These are phyloP conservation scores for Neopestalotiopsis sp. DNA, from an alignment of 2,329 filamentous ascomycete species.

Conservation along the genomic window DNA sequence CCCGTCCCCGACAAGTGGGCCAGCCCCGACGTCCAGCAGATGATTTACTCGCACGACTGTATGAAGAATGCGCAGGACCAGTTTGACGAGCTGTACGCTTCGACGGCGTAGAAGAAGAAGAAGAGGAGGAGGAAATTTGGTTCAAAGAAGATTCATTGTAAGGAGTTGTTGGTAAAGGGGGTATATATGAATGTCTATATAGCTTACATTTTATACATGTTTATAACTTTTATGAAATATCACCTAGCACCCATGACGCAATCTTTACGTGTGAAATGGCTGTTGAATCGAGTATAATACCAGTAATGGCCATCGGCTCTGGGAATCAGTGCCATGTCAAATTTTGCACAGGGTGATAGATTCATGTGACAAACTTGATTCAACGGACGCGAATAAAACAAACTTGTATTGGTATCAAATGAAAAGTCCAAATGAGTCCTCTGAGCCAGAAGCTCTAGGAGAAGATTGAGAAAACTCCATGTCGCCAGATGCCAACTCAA, in stretches of 20 bases:
- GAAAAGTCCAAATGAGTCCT: neutral
- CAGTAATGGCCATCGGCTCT: too few relatives aligned
- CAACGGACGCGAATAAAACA: neutral
- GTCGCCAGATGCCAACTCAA: neutral
- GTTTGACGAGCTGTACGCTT: constrained; percentile 53
- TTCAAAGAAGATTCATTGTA: too few relatives aligned
- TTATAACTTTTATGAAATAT: too few relatives aligned
- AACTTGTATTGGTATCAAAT: neutral
- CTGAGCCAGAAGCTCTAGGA: neutral
- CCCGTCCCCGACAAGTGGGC: constrained; percentile 72
- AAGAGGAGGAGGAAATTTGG: too few relatives aligned
- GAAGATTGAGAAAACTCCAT: neutral
- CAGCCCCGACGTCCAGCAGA: constrained; percentile 70
- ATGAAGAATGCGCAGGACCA: constrained; percentile 57
- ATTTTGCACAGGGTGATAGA: neutral
- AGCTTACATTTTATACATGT: too few relatives aligned
- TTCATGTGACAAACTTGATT: neutral
- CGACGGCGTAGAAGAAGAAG: too few relatives aligned
- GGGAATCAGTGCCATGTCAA: too few relatives aligned
- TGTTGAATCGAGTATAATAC: too few relatives aligned
- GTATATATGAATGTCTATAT: too few relatives aligned
- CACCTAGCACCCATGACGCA: too few relatives aligned
- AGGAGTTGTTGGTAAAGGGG: too few relatives aligned
- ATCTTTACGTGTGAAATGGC: too few relatives aligned
- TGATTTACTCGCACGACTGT: constrained; percentile 70